Percentiles rank a stretch among this genome's conserved stretches.
These are phyloP conservation scores for Termitomyces sp. DNA, from an alignment of 768 basidiomycete species.

Conservation along the genomic window DNA sequence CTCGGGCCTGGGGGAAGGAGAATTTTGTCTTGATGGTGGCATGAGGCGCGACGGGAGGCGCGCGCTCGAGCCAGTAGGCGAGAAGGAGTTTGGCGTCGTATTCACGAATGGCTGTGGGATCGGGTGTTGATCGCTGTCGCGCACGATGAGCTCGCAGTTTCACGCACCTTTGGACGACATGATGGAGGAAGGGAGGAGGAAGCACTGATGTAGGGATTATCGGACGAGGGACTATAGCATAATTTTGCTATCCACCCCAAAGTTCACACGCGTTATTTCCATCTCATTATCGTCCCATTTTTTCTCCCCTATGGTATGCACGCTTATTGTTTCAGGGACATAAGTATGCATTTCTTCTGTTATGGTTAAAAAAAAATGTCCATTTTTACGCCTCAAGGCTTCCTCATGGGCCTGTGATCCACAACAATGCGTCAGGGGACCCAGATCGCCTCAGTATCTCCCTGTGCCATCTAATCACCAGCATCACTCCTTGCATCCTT, in stretches of 20 bases:
- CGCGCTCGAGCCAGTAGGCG: conserved; percentile 94
- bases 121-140: conserved; percentile 4
- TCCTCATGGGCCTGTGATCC: not conserved
- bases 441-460: not conserved
- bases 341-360: not conserved
- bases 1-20: conserved; percentile 60
- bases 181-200: conserved; percentile 18
- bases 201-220: conserved; percentile 11
- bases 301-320: not conserved
- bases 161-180: conserved; percentile 41
- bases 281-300: conserved; percentile 4
- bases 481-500: not conserved
- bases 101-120: conserved; percentile 68
- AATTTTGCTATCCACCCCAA: conserved; percentile 16
- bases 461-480: not conserved
- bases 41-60: conserved; percentile 70
- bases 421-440: not conserved
- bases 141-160: not conserved
- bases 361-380: not conserved
- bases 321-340: not conserved
- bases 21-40: conserved; percentile 50
- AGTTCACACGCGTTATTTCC: conserved; percentile 19
- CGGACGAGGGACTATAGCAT: conserved; percentile 14
- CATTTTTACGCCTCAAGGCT: not conserved
- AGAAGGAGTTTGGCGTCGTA: conserved; percentile 98